These are phyloP conservation scores for Zygosaccharomyces pseudorouxii DNA, from an alignment of 805 yeast genomes.

Conservation along the genomic window DNA sequence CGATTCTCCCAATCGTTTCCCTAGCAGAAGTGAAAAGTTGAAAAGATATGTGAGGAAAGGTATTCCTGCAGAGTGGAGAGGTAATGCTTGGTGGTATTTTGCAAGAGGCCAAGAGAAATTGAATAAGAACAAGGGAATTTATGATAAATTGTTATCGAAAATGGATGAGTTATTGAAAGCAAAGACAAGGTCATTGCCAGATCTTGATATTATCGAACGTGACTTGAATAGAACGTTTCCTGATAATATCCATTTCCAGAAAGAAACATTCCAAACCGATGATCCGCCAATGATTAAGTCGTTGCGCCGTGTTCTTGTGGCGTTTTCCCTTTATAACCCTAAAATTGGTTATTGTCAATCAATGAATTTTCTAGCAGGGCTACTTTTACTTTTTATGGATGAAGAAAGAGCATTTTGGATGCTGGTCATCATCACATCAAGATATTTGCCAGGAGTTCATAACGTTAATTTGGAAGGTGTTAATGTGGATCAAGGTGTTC, in stretches of 20 bases:
- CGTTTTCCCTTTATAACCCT: constrained; percentile 83
- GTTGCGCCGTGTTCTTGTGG: constrained; percentile 72
- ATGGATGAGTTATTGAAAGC: constrained; percentile 40
- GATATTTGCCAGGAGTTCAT: constrained; percentile 86
- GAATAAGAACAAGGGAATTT: constrained; percentile 66
- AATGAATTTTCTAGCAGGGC: constrained; percentile 85
- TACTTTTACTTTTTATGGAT: constrained; percentile 74
- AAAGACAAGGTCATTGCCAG: constrained; percentile 32
- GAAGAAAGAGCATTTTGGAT: constrained; percentile 95
- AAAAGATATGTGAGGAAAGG: constrained; percentile 85
- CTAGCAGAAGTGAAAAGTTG: constrained; percentile 71
- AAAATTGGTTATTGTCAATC: constrained; percentile 95
- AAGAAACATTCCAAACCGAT: constrained; percentile 28
- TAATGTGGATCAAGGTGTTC: constrained; percentile 88
- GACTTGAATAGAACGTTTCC: constrained; percentile 94
- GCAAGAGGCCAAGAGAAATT: constrained; percentile 78
- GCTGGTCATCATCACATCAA: constrained; percentile 83
- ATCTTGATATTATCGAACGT: constrained; percentile 89
- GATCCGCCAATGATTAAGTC: constrained; percentile 68
- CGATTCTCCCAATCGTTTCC: constrained; percentile 61
- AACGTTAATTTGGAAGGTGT: constrained; percentile 90
- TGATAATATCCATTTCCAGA: constrained; percentile 77
- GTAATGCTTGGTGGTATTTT: constrained; percentile 93
- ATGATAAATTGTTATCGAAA: constrained; percentile 60
- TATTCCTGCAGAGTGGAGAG: constrained; percentile 96